Conservation (phyloP, 108 stramenopile genomes). For the Epithemia pelagica region DNA sequence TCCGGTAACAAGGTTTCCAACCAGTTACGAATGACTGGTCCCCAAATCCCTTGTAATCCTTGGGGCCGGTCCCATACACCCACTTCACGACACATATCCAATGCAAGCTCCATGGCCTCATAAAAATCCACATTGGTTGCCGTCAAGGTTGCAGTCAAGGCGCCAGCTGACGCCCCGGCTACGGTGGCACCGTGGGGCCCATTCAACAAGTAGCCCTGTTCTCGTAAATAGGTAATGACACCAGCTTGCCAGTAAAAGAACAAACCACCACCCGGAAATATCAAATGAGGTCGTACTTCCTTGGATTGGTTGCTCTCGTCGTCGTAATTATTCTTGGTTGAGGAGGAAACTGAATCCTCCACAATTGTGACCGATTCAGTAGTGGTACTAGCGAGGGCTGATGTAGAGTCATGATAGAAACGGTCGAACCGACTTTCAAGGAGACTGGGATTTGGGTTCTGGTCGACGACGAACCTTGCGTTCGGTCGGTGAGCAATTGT, state of each 20-base stretch:
- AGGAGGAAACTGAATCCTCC: too few species aligned
- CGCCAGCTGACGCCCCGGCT: conserved; percentile 85
- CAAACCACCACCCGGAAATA: conserved; percentile 84
- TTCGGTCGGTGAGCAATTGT: too few species aligned
- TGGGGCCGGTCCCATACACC: conserved; percentile 76
- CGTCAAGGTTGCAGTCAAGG: conserved; percentile 75
- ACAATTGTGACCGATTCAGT: too few species aligned
- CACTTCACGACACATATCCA: conserved; percentile 56
- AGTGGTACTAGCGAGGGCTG: too few species aligned
- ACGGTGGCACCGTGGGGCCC: conserved; percentile 5
- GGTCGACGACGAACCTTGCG: too few species aligned
- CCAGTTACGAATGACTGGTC: conserved; percentile 76
- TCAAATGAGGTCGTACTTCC: conserved; percentile 33
- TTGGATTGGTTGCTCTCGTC: too few species aligned
- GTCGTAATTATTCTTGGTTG: too few species aligned
- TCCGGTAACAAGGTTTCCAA: conserved; percentile 66
- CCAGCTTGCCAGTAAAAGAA: conserved; percentile 94
- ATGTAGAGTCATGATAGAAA: too few species aligned
- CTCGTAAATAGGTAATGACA: conserved; percentile 56
- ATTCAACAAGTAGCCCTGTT: conserved; percentile 33
- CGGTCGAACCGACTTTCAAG: too few species aligned
- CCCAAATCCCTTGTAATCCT: conserved; percentile 88
- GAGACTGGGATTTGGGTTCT: too few species aligned
- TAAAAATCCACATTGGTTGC: conserved; percentile 62
- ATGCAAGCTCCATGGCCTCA: conserved; percentile 71